Base-by-base conservation (phyloP, 768 basidiomycete genomes). In the Mycena leptocephala region DNA sequence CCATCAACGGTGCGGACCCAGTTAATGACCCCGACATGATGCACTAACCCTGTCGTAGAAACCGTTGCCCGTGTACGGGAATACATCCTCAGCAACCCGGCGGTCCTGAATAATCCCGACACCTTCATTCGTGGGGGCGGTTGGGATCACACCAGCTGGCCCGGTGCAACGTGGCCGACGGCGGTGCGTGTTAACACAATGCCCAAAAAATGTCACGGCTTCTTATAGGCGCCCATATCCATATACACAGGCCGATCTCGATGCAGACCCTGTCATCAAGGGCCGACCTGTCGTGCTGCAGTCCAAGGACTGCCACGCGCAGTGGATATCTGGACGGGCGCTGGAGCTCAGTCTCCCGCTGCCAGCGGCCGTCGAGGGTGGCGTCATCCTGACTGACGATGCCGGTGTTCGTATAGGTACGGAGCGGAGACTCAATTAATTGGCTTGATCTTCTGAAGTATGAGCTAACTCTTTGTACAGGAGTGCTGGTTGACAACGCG, bases 81-180 rank as follows among this genome's bases (percentile, higher is more conserved):
- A 1, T 93, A 94, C 76, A 89, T 96, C 72, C 81, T 86, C 11
- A 82, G 87, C 5, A 91, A 92, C 63, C 91, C 94, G 0, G 90
- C 92, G 37, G 80, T 93, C 18, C 81, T 85, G 1, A 81, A 88
- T 6, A 89, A 95, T 79, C 86, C 85, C 1, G 85, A 89, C 3
- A 84, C 81, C 5, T 98, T 96, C 95, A 90, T 98, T 56, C 88
- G 93, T 77, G 97, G 96, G 13, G 91, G 94, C 85, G 97, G 97
- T 6, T 99, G 97, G 97, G 96, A 99, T 79, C 97, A 99, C 83
- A 98, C 95, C 3, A 88, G 89, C 72, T 96, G 95, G 95, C 78
- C 88, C 4, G 88, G 86, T 18, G 82, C 87, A 7, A 81, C 87
- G 24, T 97, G 96, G 78, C 96, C 96, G 3, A 92, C 89, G 39